A percentile compares a stretch with the other conserved stretches of the same genome.
These are phyloP conservation scores for Aspergillus sp. DNA, from an alignment of 2,329 filamentous ascomycete genomes.

Conservation along the genomic window DNA sequence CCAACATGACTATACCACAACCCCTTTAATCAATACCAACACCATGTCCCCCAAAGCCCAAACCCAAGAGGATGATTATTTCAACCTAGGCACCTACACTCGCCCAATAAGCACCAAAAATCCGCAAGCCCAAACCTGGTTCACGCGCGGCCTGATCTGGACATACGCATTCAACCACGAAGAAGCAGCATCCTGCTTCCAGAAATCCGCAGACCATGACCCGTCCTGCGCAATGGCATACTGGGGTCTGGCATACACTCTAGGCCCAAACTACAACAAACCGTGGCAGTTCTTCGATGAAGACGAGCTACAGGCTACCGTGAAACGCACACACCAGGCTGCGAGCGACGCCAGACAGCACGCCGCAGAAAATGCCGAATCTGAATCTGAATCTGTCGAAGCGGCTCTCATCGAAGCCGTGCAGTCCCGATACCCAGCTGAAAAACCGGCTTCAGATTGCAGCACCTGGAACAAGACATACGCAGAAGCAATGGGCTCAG, in stretches of 20 bases:
- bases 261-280: conserved; percentile 79
- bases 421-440: conserved; percentile 59
- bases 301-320: conserved; percentile 53
- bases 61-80: conserved; percentile 18
- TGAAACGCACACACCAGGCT: conserved; percentile 51
- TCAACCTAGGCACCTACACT: conserved; percentile 34
- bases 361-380: conserved; percentile 11
- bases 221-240: conserved; percentile 39
- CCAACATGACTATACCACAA: neutral
- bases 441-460: conserved; percentile 50
- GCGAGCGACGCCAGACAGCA: conserved; percentile 44
- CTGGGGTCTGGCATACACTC: conserved; percentile 57
- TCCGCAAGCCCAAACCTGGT: conserved; percentile 33
- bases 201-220: conserved; percentile 35
- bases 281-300: conserved; percentile 71
- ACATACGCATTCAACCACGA: conserved; percentile 43
- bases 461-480: conserved; percentile 59
- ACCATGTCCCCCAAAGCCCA: neutral
- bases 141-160: conserved; percentile 36
- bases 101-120: conserved; percentile 31
- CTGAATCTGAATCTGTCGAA: conserved; percentile 46
- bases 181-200: conserved; percentile 38
- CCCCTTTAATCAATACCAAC: no score
- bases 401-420: conserved; percentile 64
- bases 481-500: conserved; percentile 59